A percentile compares a stretch with the other conserved stretches of the same genome.
phyloP scores from a whole-genome alignment of 805 yeast species.

The Barnettozyma pratensis region DNA sequence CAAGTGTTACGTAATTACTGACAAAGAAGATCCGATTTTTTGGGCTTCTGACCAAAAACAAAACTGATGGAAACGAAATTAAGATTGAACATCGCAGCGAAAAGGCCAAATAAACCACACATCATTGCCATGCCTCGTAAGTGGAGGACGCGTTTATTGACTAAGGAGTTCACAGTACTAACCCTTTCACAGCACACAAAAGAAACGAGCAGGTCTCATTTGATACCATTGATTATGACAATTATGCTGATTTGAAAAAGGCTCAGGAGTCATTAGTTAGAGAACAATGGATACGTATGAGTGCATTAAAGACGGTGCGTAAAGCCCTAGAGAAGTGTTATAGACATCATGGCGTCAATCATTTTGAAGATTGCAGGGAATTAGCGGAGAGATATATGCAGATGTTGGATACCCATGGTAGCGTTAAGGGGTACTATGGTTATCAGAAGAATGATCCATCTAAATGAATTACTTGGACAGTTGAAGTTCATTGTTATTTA shows the following conservation, averaged over 20 bases:
- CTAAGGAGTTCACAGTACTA: neutral
- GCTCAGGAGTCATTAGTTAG: slow-evolving; percentile 78
- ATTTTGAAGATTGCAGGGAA: slow-evolving; percentile 74
- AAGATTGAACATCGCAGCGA: no score
- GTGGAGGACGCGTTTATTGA: no score
- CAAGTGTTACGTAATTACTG: neutral
- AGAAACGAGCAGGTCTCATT: slow-evolving; percentile 74
- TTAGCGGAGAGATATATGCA: slow-evolving; percentile 72
- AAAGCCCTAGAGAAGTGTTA: slow-evolving; percentile 73
- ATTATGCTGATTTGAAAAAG: slow-evolving; percentile 52
- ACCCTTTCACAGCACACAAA: slow-evolving; percentile 29
- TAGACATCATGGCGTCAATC: slow-evolving; percentile 57
- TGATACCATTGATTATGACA: slow-evolving; percentile 74
- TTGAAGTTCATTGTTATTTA: neutral
- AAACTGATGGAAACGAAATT: neutral
- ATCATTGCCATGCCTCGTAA: no score
- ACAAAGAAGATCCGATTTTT: neutral
- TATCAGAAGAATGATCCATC: slow-evolving; percentile 87
- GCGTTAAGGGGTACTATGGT: slow-evolving; percentile 71
- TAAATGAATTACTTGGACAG: slow-evolving; percentile 35
- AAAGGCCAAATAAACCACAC: no score
- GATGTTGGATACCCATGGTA: slow-evolving; percentile 59
- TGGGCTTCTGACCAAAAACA: neutral
- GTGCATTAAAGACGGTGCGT: slow-evolving; percentile 62
- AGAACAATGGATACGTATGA: slow-evolving; percentile 73